Conservation (phyloP, 805 yeast genomes). For the Pichia occidentalis region DNA sequence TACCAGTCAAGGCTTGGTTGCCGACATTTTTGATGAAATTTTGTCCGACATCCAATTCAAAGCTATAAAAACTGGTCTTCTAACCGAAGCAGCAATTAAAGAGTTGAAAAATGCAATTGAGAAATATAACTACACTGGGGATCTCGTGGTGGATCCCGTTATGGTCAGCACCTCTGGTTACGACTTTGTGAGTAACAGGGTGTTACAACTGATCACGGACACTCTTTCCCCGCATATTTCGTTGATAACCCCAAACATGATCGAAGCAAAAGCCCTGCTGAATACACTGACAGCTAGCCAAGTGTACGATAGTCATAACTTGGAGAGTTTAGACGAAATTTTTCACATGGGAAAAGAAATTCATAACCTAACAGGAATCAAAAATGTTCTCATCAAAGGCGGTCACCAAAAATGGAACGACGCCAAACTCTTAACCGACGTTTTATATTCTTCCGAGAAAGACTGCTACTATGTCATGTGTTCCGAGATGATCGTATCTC, state of each 20-base stretch:
- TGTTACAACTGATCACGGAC: conserved; percentile 25
- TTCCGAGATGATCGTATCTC: conserved; percentile 10
- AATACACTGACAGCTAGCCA: not conserved
- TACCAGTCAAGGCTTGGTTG: not conserved
- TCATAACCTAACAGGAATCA: conserved; percentile 1
- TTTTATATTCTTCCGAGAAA: conserved; percentile 7
- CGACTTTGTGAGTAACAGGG: conserved; percentile 39
- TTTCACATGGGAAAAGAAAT: conserved; percentile 5
- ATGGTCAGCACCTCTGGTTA: conserved; percentile 78
- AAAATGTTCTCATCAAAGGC: conserved; percentile 12
- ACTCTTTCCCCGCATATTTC: conserved; percentile 46
- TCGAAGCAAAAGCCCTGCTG: conserved; percentile 44
- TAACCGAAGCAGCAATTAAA: conserved; percentile 47
- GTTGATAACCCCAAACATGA: conserved; percentile 67
- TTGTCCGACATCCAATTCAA: conserved; percentile 38
- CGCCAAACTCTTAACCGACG: conserved; percentile 7
- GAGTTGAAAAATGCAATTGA: conserved; percentile 27
- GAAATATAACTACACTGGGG: conserved; percentile 20
- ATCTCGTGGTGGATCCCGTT: conserved; percentile 69
- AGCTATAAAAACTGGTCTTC: conserved; percentile 77
- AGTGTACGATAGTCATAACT: not conserved
- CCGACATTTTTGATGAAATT: conserved; percentile 6
- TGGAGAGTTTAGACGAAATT: conserved; percentile 6
- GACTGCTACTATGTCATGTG: conserved; percentile 1
- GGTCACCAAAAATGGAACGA: conserved; percentile 23